Conservation (phyloP, 148 eudicot species). For the Pharnaceum exiguum region DNA sequence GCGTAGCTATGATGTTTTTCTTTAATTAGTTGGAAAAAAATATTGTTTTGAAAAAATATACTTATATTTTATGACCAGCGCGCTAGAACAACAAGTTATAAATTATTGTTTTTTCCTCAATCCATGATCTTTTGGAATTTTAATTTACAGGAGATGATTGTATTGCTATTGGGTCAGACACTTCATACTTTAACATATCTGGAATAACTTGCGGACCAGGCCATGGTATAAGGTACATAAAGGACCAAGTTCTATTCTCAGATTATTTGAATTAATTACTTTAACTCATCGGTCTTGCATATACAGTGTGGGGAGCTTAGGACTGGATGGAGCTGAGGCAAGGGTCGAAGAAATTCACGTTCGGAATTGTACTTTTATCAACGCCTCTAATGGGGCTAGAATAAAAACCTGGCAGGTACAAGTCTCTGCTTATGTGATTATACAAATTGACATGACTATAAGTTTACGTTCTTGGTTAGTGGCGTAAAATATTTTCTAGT, state of each 20-base stretch:
- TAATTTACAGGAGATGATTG: slow-evolving; percentile 46
- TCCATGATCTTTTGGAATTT: too few species aligned
- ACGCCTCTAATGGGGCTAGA: slow-evolving; percentile 35
- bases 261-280: background rate
- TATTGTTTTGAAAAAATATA: background rate
- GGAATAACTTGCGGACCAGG: slow-evolving; percentile 42
- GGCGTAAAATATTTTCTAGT: too few species aligned
- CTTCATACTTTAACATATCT: slow-evolving; percentile 23
- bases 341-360: slow-evolving; percentile 36
- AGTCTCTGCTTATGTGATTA: background rate
- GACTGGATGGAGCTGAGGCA: slow-evolving; percentile 25
- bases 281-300: too few species aligned
- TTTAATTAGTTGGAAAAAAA: background rate
- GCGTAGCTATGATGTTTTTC: too few species aligned
- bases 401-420: slow-evolving; percentile 79
- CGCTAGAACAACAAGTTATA: too few species aligned
- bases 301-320: slow-evolving; percentile 54
- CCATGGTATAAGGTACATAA: slow-evolving; percentile 48
- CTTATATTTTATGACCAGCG: background rate
- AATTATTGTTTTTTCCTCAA: too few species aligned
- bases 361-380: slow-evolving; percentile 26
- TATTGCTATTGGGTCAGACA: slow-evolving; percentile 26
- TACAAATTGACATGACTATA: too few species aligned
- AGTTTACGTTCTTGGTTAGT: too few species aligned
- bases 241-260: background rate